Evolutionary conservation across 2,329 filamentous ascomycete genomes (phyloP), one percentile per base, ranked within the genome.

Genomic region (Daldinia sp.): DNA sequence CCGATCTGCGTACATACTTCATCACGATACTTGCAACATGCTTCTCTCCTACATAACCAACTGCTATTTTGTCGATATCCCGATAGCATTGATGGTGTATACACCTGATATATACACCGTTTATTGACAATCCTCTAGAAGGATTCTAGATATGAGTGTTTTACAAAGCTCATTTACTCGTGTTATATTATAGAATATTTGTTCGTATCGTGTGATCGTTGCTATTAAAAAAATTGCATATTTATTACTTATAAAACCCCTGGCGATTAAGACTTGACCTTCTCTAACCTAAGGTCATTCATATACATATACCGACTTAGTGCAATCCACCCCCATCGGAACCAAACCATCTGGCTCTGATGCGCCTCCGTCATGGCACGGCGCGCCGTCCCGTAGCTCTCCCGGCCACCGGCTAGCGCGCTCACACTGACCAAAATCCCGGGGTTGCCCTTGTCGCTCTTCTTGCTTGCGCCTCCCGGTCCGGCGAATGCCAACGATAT

Each of bases 261-360:
- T n/a, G n/a, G n/a, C n/a, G n/a, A n/a, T 69, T 55, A 72, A n/a
- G 61, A 48, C 53, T 74, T 72, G 15, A 76, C 71, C 61, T 78
- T 78, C 67, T 85, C 83, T 29, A 86, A 75, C 73, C 82, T 85
- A 77, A 99, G 75, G 76, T 98, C 94, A 77, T 99, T 99, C 29
- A 98, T 85, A 59, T 93, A 85, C 95, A 99, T 98, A 79, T 98
- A 99, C 63, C 95, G 84, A 72, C 93, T 95, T 59, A 97, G 76
- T 0, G 87, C 84, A 74, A 99, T 97, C 93, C 94, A 99, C 2
- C 93, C 92, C 86, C 93, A 98, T 6, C 95, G 87, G 75, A 98
- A 99, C 95, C 95, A 99, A 34, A 92, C 87, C 95, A 99, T 99
- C 83, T 99, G 95, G 77, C 93, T 97, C 79, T 88, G 83, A 80